These are phyloP conservation scores for Trypanosoma avium DNA, from an alignment of 208 protist genomes.

Conservation along the genomic window DNA sequence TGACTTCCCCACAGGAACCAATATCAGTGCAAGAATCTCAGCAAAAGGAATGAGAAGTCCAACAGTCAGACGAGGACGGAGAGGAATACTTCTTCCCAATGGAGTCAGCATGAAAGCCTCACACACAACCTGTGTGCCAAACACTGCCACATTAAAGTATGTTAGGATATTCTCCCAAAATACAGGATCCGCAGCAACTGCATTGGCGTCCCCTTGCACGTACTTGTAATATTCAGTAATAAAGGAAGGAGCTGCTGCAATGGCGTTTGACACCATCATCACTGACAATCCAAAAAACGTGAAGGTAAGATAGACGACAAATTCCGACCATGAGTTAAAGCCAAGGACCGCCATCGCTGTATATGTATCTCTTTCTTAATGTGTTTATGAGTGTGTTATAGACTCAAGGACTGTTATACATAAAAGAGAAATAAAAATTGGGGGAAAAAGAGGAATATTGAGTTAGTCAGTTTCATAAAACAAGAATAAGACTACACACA, in stretches of 20 bases:
- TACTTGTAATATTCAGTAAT: conserved; percentile 78
- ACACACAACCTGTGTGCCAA: conserved; percentile 52
- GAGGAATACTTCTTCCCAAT: conserved; percentile 47
- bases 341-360: conserved; percentile 37
- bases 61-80: conserved; percentile 47
- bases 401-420: too few species aligned
- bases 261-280: conserved; percentile 84
- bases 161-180: conserved; percentile 81
- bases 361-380: background rate
- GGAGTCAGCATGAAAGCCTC: conserved; percentile 51
- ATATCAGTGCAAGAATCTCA: conserved; percentile 61
- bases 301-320: conserved; percentile 79
- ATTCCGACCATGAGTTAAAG: conserved; percentile 60
- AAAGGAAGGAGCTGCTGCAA: conserved; percentile 81
- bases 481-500: too few species aligned
- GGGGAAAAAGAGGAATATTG: too few species aligned
- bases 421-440: background rate
- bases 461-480: too few species aligned
- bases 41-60: conserved; percentile 52
- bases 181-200: conserved; percentile 30
- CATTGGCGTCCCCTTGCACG: conserved; percentile 48
- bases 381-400: background rate
- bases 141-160: conserved; percentile 80
- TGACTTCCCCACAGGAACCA: conserved; percentile 40
- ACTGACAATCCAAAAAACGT: conserved; percentile 82